phyloP scores from a whole-genome alignment of 441 rosid species.

The Rhodomyrtus psidioides region DNA sequence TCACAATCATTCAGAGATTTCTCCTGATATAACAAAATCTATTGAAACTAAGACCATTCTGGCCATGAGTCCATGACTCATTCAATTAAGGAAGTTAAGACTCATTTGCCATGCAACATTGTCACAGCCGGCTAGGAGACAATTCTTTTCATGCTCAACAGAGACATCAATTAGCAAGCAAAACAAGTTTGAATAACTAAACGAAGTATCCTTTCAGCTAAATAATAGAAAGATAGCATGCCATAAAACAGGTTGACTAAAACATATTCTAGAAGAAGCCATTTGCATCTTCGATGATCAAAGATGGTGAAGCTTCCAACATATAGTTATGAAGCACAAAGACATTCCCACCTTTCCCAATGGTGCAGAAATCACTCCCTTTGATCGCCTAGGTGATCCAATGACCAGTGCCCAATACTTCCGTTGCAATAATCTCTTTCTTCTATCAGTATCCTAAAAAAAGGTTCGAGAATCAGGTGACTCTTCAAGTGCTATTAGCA shows the following conservation, averaged over 20 bases:
- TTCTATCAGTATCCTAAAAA: slow-evolving; percentile 35
- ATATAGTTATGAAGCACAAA: slow-evolving; percentile 1
- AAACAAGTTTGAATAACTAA: not conserved
- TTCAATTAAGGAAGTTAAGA: not conserved
- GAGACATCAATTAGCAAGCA: not conserved
- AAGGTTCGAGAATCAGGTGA: not conserved
- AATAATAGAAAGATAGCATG: not conserved
- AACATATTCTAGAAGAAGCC: not conserved
- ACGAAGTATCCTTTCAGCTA: not conserved
- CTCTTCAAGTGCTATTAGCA: not conserved
- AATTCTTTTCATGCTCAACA: not conserved
- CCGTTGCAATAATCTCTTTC: slow-evolving; percentile 47
- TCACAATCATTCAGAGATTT: not conserved
- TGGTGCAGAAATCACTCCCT: slow-evolving; percentile 69
- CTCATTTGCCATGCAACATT: not conserved
- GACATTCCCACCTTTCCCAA: slow-evolving; percentile 55
- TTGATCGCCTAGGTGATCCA: slow-evolving; percentile 56
- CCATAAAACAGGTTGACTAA: not conserved
- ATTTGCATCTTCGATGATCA: not conserved
- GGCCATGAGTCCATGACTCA: not conserved
- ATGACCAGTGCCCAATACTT: slow-evolving; percentile 83
- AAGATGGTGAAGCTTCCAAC: not conserved
- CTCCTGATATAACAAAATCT: not conserved
- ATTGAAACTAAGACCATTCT: not conserved
- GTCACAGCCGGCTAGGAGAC: not conserved